phyloP scores from a whole-genome alignment of 441 rosid genomes.

The Heliophila coronopifolia region DNA sequence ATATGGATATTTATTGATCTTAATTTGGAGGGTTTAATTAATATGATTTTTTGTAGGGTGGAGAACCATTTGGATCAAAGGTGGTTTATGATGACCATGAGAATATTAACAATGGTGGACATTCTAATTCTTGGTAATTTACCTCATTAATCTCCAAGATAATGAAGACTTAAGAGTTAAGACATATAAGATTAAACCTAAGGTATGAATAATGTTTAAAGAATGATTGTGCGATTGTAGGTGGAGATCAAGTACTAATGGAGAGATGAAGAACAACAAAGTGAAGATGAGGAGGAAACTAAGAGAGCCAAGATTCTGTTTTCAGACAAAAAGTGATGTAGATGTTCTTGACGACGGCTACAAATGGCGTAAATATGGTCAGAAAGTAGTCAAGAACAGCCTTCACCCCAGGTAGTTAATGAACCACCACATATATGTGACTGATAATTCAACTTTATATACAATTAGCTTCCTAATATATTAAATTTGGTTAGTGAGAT shows the following conservation, averaged over 20 bases:
- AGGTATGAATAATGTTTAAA: constrained; percentile 1
- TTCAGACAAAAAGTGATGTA: constrained; percentile 89
- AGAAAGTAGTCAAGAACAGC: constrained; percentile 93
- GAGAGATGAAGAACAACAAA: constrained; percentile 62
- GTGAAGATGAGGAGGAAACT: constrained; percentile 81
- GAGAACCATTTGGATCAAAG: constrained; percentile 29
- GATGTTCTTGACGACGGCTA: constrained; percentile 96
- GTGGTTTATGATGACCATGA: constrained; percentile 25
- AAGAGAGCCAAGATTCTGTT: constrained; percentile 95
- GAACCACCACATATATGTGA: background rate
- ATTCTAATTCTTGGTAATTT: constrained; percentile 31
- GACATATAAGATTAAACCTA: constrained; percentile 11
- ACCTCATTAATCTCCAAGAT: background rate
- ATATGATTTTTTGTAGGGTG: constrained; percentile 23
- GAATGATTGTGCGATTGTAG: constrained; percentile 32
- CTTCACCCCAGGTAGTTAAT: constrained; percentile 79
- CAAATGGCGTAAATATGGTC: constrained; percentile 98
- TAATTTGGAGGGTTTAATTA: constrained; percentile 12
- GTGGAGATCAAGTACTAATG: constrained; percentile 67
- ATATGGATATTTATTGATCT: background rate
- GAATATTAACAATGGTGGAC: constrained; percentile 14
- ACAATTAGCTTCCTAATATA: background rate
- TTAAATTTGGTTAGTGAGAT: background rate
- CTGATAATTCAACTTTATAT: background rate
- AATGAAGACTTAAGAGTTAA: no score